Percentiles rank a stretch among this genome's conserved stretches.
Evolutionary conservation across 108 stramenopile genomes (phyloP).

Genomic region (Phaeodactylum tricornutum): DNA sequence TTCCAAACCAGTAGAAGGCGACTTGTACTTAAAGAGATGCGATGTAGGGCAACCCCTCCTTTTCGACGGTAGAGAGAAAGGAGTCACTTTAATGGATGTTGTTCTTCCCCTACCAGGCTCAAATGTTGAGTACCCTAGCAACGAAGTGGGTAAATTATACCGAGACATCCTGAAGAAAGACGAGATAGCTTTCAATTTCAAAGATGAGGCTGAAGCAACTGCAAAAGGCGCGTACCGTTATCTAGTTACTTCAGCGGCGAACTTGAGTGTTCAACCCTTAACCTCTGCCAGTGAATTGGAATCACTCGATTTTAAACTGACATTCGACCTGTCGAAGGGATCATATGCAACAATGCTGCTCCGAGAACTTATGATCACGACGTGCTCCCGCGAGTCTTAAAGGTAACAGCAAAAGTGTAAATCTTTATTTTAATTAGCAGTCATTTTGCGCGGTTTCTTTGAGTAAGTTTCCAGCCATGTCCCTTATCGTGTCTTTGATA

Average conservation of each 20-base stretch:
- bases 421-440: too few species aligned
- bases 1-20: conserved; percentile 35
- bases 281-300: conserved; percentile 1
- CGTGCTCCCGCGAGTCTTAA: conserved; percentile 14
- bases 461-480: conserved; percentile 48
- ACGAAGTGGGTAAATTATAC: conserved; percentile 55
- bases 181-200: conserved; percentile 41
- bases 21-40: conserved; percentile 35
- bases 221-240: conserved; percentile 71
- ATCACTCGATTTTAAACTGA: conserved; percentile 4
- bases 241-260: conserved; percentile 30
- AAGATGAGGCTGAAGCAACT: conserved; percentile 38
- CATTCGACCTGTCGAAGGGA: conserved; percentile 64
- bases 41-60: not conserved
- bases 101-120: conserved; percentile 73
- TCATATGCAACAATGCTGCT: conserved; percentile 78
- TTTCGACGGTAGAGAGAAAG: conserved; percentile 7
- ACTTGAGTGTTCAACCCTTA: conserved; percentile 21
- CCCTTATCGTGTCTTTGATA: conserved; percentile 63
- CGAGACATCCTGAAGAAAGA: conserved; percentile 34
- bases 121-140: conserved; percentile 48
- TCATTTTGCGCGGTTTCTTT: not conserved
- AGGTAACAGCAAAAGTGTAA: too few species aligned
- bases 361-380: conserved; percentile 73
- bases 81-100: conserved; percentile 18